Base-by-base conservation (phyloP, 1,139 yeast genomes). In the Suhomyces bolitotheri region DNA sequence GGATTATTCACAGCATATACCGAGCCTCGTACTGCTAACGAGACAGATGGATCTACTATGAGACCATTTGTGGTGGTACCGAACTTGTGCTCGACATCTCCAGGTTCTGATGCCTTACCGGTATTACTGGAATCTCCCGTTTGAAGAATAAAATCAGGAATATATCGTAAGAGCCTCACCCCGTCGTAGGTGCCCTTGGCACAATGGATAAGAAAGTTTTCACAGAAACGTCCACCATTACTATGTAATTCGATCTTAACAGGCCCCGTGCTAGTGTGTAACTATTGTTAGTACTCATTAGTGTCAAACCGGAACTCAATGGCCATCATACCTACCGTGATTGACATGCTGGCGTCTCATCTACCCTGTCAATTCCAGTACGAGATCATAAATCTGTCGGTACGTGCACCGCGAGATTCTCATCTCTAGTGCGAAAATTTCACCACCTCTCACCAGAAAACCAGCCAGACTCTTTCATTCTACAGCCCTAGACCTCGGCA, bases 111-210 rank as follows among this genome's bases (percentile, higher is more conserved):
- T 3, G 9, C n/a, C 29, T 69, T 72, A 0, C 78, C 77, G 1
- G 71, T 64, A 21, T 72, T 72, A 2, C 74, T 62, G 0, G 76
- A 72, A 45, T 74, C 78, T 1, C 79, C 79, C 45, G 71, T 65
- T 40, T 74, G 79, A 2, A 67, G 62, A 44, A 73, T 71, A 47
- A 73, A 72, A 1, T 44, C 63, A 23, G 71, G 67, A 29, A 73
- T 62, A 38, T 62, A 65, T 32, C 78, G 52, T 40, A 72, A 63
- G 8, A 74, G 58, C 34, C 57, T 58, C 12, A 71, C 64, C 14
- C 57, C 49, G 34, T 60, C 48, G 46, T 73, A 74, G 2, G 68
- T 56, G 3, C 76, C 78, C 22, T 51, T 49, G 1, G 77, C 80
- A 44, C 76, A 69, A 43, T 67, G 76, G 3, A 75, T 74, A 7